These are phyloP conservation scores for Escovopsis sp. DNA, from an alignment of 2,329 filamentous ascomycete species.

Conservation along the genomic window DNA sequence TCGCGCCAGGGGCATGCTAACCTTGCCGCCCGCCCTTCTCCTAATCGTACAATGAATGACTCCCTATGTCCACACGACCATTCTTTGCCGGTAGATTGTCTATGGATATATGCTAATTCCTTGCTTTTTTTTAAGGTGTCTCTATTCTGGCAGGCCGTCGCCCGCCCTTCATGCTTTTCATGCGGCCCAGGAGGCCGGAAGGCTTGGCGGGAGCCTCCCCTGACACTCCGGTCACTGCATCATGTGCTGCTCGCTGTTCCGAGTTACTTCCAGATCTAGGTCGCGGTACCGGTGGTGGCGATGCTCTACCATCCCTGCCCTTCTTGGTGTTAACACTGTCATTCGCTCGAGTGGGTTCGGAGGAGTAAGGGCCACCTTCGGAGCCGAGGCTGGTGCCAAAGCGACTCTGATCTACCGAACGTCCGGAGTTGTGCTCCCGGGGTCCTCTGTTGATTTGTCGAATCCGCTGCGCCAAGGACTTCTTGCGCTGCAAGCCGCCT, in stretches of 20 bases:
- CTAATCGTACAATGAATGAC: too few relatives aligned
- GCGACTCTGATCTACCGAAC: slow-evolving; percentile 21
- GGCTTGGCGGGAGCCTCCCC: slow-evolving; percentile 29
- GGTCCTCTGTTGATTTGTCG: slow-evolving; percentile 66
- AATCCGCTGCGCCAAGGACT: slow-evolving; percentile 85
- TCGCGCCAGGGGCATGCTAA: too few relatives aligned
- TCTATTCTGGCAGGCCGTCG: slow-evolving; percentile 24
- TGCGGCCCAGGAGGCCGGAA: slow-evolving; percentile 58
- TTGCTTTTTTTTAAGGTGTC: slow-evolving; percentile 11
- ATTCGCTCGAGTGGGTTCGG: slow-evolving; percentile 51
- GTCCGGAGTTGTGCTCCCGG: slow-evolving; percentile 37
- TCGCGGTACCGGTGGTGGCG: slow-evolving; percentile 32
- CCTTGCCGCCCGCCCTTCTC: too few relatives aligned
- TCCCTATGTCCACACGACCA: too few relatives aligned
- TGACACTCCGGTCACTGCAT: slow-evolving; percentile 27
- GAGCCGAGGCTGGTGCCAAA: slow-evolving; percentile 19
- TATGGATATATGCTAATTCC: too few relatives aligned
- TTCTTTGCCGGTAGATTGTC: too few relatives aligned
- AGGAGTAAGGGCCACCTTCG: slow-evolving; percentile 63
- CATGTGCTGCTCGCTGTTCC: slow-evolving; percentile 51
- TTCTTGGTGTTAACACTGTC: slow-evolving; percentile 34
- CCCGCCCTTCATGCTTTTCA: slow-evolving; percentile 69
- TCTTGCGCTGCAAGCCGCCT: slow-evolving; percentile 67
- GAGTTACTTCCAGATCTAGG: slow-evolving; percentile 28
- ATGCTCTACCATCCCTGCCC: slow-evolving; percentile 18